Percentiles rank a stretch among this genome's conserved stretches.
Evolutionary conservation across 257 asterid species (phyloP).

Genomic region (Penstemon newberryi): DNA sequence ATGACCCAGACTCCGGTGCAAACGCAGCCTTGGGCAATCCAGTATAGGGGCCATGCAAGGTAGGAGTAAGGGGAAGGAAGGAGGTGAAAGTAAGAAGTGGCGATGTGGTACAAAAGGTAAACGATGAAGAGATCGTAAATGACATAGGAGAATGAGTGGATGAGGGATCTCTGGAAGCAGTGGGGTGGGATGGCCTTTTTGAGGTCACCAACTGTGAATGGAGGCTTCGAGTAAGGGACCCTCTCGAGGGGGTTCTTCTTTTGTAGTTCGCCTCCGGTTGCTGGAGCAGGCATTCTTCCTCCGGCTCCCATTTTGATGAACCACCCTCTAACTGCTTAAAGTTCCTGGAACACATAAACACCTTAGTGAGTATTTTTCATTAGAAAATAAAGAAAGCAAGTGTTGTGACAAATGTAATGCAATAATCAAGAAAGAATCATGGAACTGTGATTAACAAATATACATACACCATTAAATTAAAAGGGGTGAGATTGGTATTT

Average conservation of each 20-base stretch:
- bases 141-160: constrained; percentile 51
- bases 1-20: constrained; percentile 58
- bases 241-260: constrained; percentile 35
- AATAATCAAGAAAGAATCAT: neutral
- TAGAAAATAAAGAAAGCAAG: neutral
- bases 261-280: constrained; percentile 18
- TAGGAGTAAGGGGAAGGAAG: constrained; percentile 40
- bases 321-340: constrained; percentile 20
- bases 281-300: constrained; percentile 49
- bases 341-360: neutral
- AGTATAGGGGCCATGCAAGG: constrained; percentile 56
- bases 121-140: constrained; percentile 46
- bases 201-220: constrained; percentile 55
- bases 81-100: constrained; percentile 43
- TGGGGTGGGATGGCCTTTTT: constrained; percentile 72
- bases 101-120: constrained; percentile 43
- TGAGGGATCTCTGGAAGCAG: constrained; percentile 57
- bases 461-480: neutral
- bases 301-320: constrained; percentile 54
- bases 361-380: no score
- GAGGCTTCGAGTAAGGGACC: constrained; percentile 56
- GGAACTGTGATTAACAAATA: neutral
- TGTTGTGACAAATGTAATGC: neutral
- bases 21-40: constrained; percentile 56
- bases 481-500: neutral